Base-by-base conservation (phyloP, 176 grass and related monocot species). In the Hsuehochloa calcarea region DNA sequence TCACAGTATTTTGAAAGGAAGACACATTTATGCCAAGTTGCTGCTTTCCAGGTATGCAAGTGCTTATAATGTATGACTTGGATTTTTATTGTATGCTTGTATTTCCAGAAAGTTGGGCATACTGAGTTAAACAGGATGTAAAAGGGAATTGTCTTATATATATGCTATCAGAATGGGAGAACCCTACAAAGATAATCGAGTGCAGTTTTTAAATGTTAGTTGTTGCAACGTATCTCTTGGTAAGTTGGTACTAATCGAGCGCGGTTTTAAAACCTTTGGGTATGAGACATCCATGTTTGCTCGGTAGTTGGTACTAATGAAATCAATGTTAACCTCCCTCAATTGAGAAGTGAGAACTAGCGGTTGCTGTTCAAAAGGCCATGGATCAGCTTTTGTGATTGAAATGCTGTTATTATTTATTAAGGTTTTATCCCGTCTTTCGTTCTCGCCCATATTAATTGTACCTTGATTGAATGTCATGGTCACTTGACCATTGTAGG, bases 1-100 rank as follows among this genome's bases (percentile, higher is more conserved):
- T 78, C 97, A 96, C 83, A 94, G 91, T 63, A 89, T 99, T 74
- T 79, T 96, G 80, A 96, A 94, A 90, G 93, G 88, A 44, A 80
- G 90, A 31, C 87, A 76, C 45, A 29, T 82, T 40, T 86, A 72
- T 23, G 92, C 92, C 16, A 99, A 86, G 65, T 50, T 99, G 27
- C 70, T 99, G 35, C 90, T 99, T 72, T 92, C 88, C 49, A 99
- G 97, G 97, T 99, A 88, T 81, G 81, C n/a, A 44, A 20, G 68
- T 52, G 39, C 40, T 61, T 61, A 31, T 22, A 41, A 59, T 10
- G 4, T 12, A 11, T 41, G 38, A 66, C 20, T 75, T 29, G 49
- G n/a, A 39, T 23, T 75, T 56, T 59, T 22, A 3, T 34, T 74
- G 11, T 55, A 35, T 59, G 10, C 25, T 29, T 71, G 10, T 16